phyloP scores from a whole-genome alignment of 164 flowering plant species.

The Pachysandra terminalis region DNA sequence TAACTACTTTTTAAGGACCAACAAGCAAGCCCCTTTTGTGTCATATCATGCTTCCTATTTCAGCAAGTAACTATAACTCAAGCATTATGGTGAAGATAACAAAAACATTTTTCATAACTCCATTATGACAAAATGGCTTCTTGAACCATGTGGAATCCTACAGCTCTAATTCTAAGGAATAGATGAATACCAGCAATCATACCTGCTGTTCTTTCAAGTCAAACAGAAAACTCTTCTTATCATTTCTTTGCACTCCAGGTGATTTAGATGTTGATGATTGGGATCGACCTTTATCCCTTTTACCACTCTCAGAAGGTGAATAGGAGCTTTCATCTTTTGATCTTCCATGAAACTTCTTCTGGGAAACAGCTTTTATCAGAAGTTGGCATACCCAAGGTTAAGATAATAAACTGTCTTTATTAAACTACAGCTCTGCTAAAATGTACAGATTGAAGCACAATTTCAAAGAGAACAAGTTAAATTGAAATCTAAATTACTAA shows the following conservation, averaged over 20 bases:
- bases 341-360: slow-evolving; percentile 36
- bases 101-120: neutral
- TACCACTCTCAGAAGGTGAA: slow-evolving; percentile 26
- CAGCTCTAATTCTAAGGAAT: neutral
- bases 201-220: slow-evolving; percentile 75
- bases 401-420: neutral
- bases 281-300: slow-evolving; percentile 28
- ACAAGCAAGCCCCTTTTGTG: neutral
- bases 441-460: neutral
- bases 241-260: slow-evolving; percentile 50
- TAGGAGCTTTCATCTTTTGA: slow-evolving; percentile 33
- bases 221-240: slow-evolving; percentile 37
- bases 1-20: too few relatives aligned
- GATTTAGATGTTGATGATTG: slow-evolving; percentile 47
- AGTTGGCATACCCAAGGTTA: neutral
- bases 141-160: neutral
- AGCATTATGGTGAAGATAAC: neutral
- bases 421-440: neutral
- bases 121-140: neutral
- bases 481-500: neutral
- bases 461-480: neutral
- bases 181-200: neutral
- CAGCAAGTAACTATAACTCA: neutral
- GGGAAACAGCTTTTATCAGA: slow-evolving; percentile 34
- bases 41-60: neutral